Evolutionary conservation across 345 rosid genomes (phyloP), one percentile per base, ranked within the genome.

Genomic region (Carallia brachiata): DNA sequence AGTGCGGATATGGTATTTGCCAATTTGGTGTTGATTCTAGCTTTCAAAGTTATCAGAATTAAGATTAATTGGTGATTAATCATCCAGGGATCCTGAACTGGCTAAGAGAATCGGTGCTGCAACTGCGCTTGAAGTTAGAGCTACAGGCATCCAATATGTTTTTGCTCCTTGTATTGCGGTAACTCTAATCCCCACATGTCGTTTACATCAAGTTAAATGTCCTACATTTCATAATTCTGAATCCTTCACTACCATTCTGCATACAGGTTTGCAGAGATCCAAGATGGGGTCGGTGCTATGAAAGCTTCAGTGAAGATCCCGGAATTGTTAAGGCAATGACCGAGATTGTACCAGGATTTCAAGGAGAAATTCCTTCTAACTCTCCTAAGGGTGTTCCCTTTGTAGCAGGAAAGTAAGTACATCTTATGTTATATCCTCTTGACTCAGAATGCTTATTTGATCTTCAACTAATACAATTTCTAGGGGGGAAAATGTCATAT

Each of bases 111-210:
- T 95, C 70, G 98, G 99, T 70, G 92, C 86, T 19, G 93, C 96
- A 52, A 95, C 98, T 12, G 99, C 99, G 6, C 88, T 85, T 12
- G 98, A 95, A 90, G 89, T 84, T 15, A 79, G 89, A 71, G 98
- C 98, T 1, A 92, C 98, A 0, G 97, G 97, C 63, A 86, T 95
- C 65, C 86, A 81, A 27, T 92, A 88, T 58, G 84, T 61, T 59
- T 95, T 95, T 56, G 97, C 97, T 6, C 99, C 99, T 62, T 92
- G 94, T 76, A 85, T 92, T 12, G 97, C 98, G 76, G 99, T 95
- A 85, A 57, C 3, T 37, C 52, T 37, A 19, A 9, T 63, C 52
- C 52, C 71, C 37, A 17, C 15, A 2, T 27, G 36, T 63, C 6
- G 2, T 47, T 48, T 44, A 4, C 5, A 44, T 10, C 17, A 44